phyloP scores from a whole-genome alignment of 1,284 basidiomycete species.

The Puccinia polysora region DNA sequence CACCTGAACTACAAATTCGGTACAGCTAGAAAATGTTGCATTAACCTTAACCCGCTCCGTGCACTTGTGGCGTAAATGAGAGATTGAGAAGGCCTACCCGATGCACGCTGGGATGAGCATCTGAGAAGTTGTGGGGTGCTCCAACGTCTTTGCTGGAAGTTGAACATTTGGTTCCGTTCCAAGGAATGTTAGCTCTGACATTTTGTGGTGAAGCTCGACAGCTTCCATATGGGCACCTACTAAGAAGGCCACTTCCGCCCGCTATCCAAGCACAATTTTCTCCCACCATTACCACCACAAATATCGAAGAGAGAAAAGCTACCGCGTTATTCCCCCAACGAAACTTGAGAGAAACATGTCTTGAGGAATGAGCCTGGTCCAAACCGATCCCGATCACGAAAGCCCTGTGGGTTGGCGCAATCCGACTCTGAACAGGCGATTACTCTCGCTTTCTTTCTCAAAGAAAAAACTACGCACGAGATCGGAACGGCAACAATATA shows the following conservation, averaged over 20 bases:
- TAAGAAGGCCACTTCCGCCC: not conserved
- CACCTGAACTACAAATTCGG: constrained; percentile 11
- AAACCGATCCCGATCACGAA: constrained; percentile 7
- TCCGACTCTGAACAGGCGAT: not conserved
- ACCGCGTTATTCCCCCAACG: constrained; percentile 17
- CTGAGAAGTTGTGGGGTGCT: constrained; percentile 1
- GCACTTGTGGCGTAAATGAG: not conserved
- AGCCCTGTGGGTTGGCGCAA: not conserved
- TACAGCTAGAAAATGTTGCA: not conserved
- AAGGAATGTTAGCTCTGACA: not conserved
- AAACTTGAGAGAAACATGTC: constrained; percentile 5
- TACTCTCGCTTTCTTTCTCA: not conserved
- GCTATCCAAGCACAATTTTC: constrained; percentile 17
- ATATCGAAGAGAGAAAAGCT: not conserved
- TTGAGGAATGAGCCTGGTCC: not conserved
- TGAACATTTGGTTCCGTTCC: too few species aligned
- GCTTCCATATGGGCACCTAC: not conserved
- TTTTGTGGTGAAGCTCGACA: not conserved
- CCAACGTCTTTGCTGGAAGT: too few species aligned
- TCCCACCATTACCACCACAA: constrained; percentile 3
- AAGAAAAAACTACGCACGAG: not conserved
- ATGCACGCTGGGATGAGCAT: not conserved
- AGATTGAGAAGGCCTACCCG: not conserved
- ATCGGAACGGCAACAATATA: constrained; percentile 10
- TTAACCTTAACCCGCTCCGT: not conserved